Base-by-base conservation (phyloP, 768 basidiomycete genomes). In the Tylopilus sp. region DNA sequence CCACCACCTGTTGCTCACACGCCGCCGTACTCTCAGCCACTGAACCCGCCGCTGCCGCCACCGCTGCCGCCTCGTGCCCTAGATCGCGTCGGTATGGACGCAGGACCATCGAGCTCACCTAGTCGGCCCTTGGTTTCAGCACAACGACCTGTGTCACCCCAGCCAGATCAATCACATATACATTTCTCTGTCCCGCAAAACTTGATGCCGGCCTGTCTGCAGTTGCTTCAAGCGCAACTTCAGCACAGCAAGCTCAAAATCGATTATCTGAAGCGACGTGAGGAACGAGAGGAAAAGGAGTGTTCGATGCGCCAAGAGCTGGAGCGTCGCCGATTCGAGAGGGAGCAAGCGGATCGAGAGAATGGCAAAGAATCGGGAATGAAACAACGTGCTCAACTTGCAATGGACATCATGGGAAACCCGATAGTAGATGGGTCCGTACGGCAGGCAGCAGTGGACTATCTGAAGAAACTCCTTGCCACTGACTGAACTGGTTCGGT, bases 161-260 rank as follows among this genome's bases (percentile, higher is more conserved):
- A 57, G 8, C 50, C 63, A 25, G 75, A 81, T 25, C 74, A 72
- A 52, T 54, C 75, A 2, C 65, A 78, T 20, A 63, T 78, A 12
- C 78, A 80, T 54, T 61, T 85, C 21, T 69, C 77, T 8, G 63
- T 85, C 40, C 76, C 82, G 5, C 83, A 86, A 54, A 73, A 73
- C 18, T 72, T 87, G 71, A 69, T 86, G 47, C 67, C 73, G 22
- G 74, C 79, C 15, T 82, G 78, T 55, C 64, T 83, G 61, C 80
- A 85, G 55, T 76, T 81, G 52, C 68, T 89, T 36, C 82, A 83
- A 55, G 73, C 80, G 38, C 88, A 89, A 61, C 79, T 78, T 21
- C 85, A 88, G 57, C 80, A 85, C 31, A 79, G 78, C 53, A 83
- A 84, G 67, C 75, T 81, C 70, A 85, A 85, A 61, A 73, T 87